Evolutionary conservation across 2,329 filamentous ascomycete genomes (phyloP), one percentile per base, ranked within the genome.

Genomic region (Diaporthe citrichinensis): DNA sequence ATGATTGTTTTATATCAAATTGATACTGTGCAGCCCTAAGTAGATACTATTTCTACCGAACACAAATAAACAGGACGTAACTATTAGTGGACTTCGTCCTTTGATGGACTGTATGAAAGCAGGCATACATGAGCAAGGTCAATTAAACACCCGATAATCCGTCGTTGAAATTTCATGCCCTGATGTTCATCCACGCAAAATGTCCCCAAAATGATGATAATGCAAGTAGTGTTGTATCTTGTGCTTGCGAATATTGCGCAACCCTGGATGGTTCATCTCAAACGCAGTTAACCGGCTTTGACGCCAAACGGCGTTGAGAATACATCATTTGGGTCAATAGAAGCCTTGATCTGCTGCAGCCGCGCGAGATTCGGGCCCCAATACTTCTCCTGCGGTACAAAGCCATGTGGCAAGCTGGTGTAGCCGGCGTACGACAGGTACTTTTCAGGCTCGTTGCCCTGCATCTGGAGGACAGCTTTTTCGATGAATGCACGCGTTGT

Each of bases 291-390:
- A 15, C 4, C 41, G 14, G 53, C 55, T n/a, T 59, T 36, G 31
- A 59, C 55, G 17, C 55, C 55, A n/a, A 39, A 59, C 7, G 55
- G 55, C 31, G 55, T 59, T n/a, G 31, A 59, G 20, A 59, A 59
- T 1, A 59, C 55, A 36, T 59, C 55, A 14, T 59, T 23, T 1
- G 55, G 55, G 31, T 59, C 55, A 36, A 59, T 12, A n/a, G 20
- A 20, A 5, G 55, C 55, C 55, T 59, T 59, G 7, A 36, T 59
- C 31, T 34, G 36, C 44, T 55, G 51, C 51, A 55, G 17, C 7
- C 51, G 25, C 51, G 25, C 51, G 25, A 55, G 51, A 12, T 55
- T 55, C 51, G 51, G 51, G 51, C 51, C 51, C 51, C 51, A 55
- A 7, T 55, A 55, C 51, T 55, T 55, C 51, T 28, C 12, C 15